These are phyloP conservation scores for Cicer yamashitae DNA, from an alignment of 306 rosid genomes.

Conservation along the genomic window DNA sequence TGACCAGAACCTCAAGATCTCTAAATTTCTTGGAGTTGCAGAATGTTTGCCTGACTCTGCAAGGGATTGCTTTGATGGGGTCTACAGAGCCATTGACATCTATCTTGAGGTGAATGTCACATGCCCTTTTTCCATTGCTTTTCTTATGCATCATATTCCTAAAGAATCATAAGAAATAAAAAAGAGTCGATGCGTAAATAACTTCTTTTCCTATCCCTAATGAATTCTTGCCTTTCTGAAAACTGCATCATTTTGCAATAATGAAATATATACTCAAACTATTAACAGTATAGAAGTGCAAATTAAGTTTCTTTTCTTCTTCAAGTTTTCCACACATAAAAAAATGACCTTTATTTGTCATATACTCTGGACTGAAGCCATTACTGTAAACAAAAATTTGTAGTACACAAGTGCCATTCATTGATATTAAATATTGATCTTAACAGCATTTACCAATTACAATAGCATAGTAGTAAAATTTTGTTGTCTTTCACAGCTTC, in stretches of 20 bases:
- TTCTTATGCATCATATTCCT: constrained; percentile 40
- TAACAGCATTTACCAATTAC: neutral
- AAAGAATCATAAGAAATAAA: constrained; percentile 22
- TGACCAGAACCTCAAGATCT: constrained; percentile 75
- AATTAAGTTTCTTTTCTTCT: neutral
- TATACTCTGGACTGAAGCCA: neutral
- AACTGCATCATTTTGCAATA: neutral
- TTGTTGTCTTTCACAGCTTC: neutral
- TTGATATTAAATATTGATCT: constrained; percentile 1
- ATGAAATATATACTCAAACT: neutral
- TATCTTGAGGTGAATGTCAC: constrained; percentile 68
- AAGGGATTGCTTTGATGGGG: constrained; percentile 73
- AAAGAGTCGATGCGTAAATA: neutral
- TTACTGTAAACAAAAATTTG: neutral
- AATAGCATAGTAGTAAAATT: neutral
- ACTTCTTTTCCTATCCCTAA: neutral
- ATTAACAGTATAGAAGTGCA: no score
- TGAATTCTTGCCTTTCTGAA: constrained; percentile 14
- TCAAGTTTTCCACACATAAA: neutral
- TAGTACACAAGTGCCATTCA: neutral
- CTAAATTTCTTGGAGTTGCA: constrained; percentile 81
- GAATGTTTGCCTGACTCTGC: constrained; percentile 82
- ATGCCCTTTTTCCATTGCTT: constrained; percentile 33
- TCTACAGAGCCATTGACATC: constrained; percentile 81
- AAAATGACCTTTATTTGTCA: neutral